phyloP scores from a whole-genome alignment of 208 protist species.

The Naegleria lovaniensis region DNA sequence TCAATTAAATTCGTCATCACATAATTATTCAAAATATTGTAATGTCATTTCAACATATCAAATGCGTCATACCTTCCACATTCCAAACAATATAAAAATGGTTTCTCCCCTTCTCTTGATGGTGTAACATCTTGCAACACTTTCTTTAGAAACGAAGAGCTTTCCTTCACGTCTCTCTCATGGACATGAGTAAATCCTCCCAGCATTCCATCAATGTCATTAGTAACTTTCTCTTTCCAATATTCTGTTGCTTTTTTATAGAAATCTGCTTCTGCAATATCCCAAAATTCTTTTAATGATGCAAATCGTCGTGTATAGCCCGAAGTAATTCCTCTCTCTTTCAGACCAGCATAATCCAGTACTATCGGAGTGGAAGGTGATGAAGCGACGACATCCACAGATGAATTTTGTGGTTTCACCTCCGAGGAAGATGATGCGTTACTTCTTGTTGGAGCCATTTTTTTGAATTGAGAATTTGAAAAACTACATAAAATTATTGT shows the following conservation, averaged over 20 bases:
- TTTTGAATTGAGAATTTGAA: no score
- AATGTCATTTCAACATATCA: no score
- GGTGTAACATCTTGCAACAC: background rate
- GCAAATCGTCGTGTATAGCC: background rate
- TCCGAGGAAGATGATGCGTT: no score
- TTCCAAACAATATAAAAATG: background rate
- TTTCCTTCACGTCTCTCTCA: background rate
- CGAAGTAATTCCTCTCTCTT: background rate
- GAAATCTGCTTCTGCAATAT: background rate
- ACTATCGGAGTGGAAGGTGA: no score
- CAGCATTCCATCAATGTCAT: slow-evolving; percentile 1
- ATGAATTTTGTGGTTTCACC: no score
- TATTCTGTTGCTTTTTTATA: background rate
- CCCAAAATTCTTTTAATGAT: background rate
- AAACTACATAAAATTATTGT: no score
- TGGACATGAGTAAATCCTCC: background rate
- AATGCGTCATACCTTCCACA: background rate
- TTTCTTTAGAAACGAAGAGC: background rate
- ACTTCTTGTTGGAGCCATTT: no score
- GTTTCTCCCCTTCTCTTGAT: background rate
- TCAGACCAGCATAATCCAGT: background rate
- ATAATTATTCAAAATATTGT: background rate
- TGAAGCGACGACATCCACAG: no score
- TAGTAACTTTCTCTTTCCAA: background rate
- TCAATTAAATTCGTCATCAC: background rate